A percentile compares a stretch with the other conserved stretches of the same genome.
Conservation (phyloP, 352 stramenopile genomes). For the Plasmopara viticola region DNA sequence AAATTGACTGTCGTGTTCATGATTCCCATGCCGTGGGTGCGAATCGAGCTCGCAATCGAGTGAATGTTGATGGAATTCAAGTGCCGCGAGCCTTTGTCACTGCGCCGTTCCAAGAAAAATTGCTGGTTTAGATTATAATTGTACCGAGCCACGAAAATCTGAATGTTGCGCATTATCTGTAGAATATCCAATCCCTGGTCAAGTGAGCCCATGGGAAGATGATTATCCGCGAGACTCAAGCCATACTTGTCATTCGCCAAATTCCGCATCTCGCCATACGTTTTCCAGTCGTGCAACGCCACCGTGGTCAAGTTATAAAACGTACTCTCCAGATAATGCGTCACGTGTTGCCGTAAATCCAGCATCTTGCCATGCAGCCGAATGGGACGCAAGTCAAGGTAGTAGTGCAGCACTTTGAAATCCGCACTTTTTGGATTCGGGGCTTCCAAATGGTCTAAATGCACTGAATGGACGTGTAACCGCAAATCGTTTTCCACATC, state of each 20-base stretch:
- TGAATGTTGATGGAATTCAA: constrained; percentile 92
- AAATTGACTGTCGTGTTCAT: constrained; percentile 95
- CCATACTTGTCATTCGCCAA: constrained; percentile 91
- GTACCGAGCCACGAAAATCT: constrained; percentile 87
- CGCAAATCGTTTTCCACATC: constrained; percentile 92
- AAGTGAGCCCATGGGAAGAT: constrained; percentile 89
- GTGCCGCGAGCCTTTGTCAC: constrained; percentile 88
- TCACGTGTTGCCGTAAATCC: constrained; percentile 81
- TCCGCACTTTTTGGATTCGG: constrained; percentile 79
- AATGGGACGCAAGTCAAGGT: constrained; percentile 83
- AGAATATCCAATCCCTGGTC: constrained; percentile 91
- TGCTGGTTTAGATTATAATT: constrained; percentile 96
- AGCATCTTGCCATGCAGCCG: constrained; percentile 85
- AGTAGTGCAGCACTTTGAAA: constrained; percentile 82
- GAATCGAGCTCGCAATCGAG: constrained; percentile 86
- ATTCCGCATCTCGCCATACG: constrained; percentile 91
- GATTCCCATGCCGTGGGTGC: constrained; percentile 94
- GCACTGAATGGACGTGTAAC: constrained; percentile 83
- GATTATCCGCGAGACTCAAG: constrained; percentile 86
- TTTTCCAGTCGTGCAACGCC: constrained; percentile 93
- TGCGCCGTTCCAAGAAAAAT: constrained; percentile 90
- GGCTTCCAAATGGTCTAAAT: constrained; percentile 82
- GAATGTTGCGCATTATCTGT: constrained; percentile 94
- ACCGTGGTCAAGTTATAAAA: constrained; percentile 95
- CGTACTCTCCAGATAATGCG: constrained; percentile 90